Base-by-base conservation (phyloP, 1,139 yeast genomes). In the Saccharomyces pastorianus region DNA sequence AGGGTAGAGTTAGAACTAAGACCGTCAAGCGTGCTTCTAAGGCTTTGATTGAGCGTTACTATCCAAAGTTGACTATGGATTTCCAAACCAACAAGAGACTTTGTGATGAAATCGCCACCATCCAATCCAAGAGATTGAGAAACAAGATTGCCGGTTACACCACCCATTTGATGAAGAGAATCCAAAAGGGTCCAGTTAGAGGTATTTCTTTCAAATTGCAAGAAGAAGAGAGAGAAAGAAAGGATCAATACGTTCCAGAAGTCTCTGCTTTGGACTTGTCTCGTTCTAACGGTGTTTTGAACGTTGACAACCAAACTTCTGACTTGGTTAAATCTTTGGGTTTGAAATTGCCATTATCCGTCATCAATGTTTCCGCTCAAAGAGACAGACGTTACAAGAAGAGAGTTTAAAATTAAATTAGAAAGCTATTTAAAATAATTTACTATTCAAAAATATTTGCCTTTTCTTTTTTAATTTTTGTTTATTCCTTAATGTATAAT, bases 61-160 rank as follows among this genome's bases (percentile, higher is more conserved):
- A 95, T 86, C 99, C 99, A 79, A 93, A 95, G 85, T 90, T 95
- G 80, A 93, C 99, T 73, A 82, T 89, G 82, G 99, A 95, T 80
- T 95, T 95, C 79, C 98, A 95, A 85, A 89, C 96, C 88, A 95
- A 95, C 97, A 95, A 95, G 86, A 93, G 98, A 84, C 87, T 95
- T 78, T 87, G 96, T 73, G 87, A 89, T 74, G 97, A 95, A 80
- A 89, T 93, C 73, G 99, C 99, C 72, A 91, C 88, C 79, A 95
- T 93, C 76, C 97, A 95, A 80, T 89, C 99, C 74, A 93, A 93
- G 88, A 91, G 99, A 83, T 88, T 93, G 79, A 93, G 99, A 85
- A 93, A 93, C 95, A 93, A 93, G 90, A 95, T 93, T 76, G 99
- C 99, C 77, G 99, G 99, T 78, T 93, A 91, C 96, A 93, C 99